Percentiles rank a stretch among this genome's conserved stretches.
phyloP scores from a whole-genome alignment of 2,329 filamentous ascomycete genomes.

The Tolypocladium album region DNA sequence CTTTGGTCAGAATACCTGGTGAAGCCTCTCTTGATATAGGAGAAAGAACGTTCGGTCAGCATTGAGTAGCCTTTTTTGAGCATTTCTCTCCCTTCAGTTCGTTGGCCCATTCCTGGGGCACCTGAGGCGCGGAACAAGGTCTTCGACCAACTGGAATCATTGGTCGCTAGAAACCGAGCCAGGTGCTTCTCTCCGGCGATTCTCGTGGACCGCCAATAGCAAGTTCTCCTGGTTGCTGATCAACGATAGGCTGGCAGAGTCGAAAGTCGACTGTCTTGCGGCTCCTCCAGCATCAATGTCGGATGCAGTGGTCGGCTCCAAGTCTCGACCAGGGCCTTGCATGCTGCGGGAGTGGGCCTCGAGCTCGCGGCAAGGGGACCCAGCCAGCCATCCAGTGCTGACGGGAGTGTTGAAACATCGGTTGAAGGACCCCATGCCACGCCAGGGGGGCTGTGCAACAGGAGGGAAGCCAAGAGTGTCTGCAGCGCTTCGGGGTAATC shows the following conservation, averaged over 20 bases:
- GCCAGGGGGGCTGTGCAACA: conserved; percentile 15
- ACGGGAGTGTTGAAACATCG: conserved; percentile 1
- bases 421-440: conserved; percentile 5
- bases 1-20: background rate
- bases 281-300: background rate
- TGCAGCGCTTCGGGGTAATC: background rate
- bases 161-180: background rate
- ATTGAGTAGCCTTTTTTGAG: background rate
- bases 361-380: background rate
- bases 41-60: background rate
- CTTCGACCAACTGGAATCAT: background rate
- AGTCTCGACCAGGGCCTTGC: background rate
- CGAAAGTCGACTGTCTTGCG: background rate
- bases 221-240: background rate
- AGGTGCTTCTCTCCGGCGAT: background rate
- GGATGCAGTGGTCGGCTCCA: background rate
- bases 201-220: background rate
- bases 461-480: conserved; percentile 7
- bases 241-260: background rate
- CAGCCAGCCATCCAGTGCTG: background rate
- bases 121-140: background rate
- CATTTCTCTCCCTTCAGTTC: background rate
- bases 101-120: background rate
- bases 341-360: background rate
- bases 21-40: background rate